Evolutionary conservation across 768 basidiomycete species (phyloP), one percentile per base, ranked within the genome.

Genomic region (Hirschioporus abietinus): DNA sequence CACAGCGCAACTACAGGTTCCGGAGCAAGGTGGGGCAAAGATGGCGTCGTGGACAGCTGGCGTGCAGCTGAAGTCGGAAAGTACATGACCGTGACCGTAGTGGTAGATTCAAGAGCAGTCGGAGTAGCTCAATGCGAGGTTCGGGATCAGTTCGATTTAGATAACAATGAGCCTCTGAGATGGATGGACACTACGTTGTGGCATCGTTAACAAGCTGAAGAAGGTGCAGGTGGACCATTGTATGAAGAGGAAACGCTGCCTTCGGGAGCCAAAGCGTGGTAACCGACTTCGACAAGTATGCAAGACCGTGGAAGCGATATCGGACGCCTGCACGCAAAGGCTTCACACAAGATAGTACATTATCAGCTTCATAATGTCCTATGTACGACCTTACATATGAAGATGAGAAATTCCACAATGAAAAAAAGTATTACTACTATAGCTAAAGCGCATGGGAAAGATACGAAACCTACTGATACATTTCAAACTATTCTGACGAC

Each of bases 11-110:
- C 75, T 60, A 90, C 80, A 30, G 79, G 78, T 72, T 91, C 88
- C 64, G 82, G 76, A 17, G 84, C 80, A 60, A 84, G 76, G 68
- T 89, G 85, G 30, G 90, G 87, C 35, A 92, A 78, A n/a, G 86
- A 81, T 36, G 92, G 91, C 24, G 83, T 82, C 20, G 86, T 86
- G 20, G 88, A 88, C 58, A 94, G 82, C 73, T 87, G 90, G 72
- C 85, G 81, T 30, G 92, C 90, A 58, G 90, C 86, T 36, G 89
- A 86, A 26, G 90, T 93, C 66, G 91, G 92, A 77, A 94, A 94
- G 78, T 93, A 95, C 92, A 94, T 94, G 7, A 61, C 35, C 12
- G 42, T 94, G 7, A 61, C 35, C 12, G 42, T 15, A 52, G 42
- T 52, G 42, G n/a, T n/a, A n/a, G n/a, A 20, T 52, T 3, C 12